These are phyloP conservation scores for Inga oerstediana DNA, from an alignment of 306 rosid species.

Conservation along the genomic window DNA sequence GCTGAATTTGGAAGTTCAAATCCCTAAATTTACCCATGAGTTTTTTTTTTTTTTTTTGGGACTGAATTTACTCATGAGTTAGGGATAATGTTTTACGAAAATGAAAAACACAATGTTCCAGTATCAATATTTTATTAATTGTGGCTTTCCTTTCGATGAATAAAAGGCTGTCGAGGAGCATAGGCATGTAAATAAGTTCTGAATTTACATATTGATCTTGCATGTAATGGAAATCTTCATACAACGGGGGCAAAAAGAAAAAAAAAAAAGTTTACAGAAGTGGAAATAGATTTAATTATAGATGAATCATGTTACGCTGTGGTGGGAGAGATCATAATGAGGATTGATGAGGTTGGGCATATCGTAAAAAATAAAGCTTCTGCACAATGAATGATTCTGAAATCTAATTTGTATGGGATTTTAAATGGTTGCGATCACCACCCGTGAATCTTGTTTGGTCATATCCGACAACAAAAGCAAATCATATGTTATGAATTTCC, in stretches of 20 bases:
- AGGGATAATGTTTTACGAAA: not conserved
- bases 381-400: not conserved
- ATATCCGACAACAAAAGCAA: not conserved
- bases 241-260: not conserved
- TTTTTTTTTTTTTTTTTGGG: too few species aligned
- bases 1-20: not conserved
- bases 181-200: not conserved
- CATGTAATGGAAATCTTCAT: not conserved
- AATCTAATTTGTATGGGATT: not conserved
- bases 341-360: not conserved
- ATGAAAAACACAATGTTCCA: not conserved
- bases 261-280: not conserved
- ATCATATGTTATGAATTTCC: not conserved
- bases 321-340: not conserved
- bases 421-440: not conserved
- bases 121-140: not conserved
- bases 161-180: not conserved
- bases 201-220: not conserved
- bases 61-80: not conserved
- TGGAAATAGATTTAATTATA: not conserved
- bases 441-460: constrained; percentile 23
- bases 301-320: not conserved
- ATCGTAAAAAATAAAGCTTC: not conserved
- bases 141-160: not conserved
- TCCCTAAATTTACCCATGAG: not conserved